These are phyloP conservation scores for Fonsecaea pedrosoi DNA, from an alignment of 2,329 filamentous ascomycete genomes.

Conservation along the genomic window DNA sequence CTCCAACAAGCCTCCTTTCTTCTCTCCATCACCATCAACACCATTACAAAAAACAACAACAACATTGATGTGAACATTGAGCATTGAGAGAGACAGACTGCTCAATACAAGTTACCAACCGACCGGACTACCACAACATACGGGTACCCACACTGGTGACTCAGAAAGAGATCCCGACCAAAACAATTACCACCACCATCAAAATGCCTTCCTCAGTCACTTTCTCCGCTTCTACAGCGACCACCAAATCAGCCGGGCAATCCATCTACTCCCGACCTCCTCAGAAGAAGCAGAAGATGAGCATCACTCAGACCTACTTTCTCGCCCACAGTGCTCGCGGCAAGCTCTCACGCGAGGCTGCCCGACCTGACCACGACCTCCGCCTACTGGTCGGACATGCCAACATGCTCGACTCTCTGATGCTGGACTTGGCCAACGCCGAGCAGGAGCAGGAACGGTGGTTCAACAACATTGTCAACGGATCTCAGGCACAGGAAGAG, in stretches of 20 bases:
- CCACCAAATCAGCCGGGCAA: constrained; percentile 31
- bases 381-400: constrained; percentile 95
- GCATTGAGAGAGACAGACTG: constrained; percentile 16
- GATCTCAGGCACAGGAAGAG: constrained; percentile 70
- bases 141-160: constrained; percentile 30
- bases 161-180: constrained; percentile 23
- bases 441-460: constrained; percentile 95
- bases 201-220: constrained; percentile 42
- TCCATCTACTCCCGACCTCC: constrained; percentile 41
- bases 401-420: constrained; percentile 95
- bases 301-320: constrained; percentile 97
- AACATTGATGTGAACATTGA: constrained; percentile 18
- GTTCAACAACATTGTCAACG: constrained; percentile 95
- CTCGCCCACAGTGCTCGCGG: constrained; percentile 94
- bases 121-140: constrained; percentile 12
- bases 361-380: constrained; percentile 89
- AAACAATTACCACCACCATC: constrained; percentile 23
- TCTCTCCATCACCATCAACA: constrained; percentile 25
- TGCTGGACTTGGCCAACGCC: constrained; percentile 88
- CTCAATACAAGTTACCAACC: constrained; percentile 2
- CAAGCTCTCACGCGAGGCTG: constrained; percentile 94
- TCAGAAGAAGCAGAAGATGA: constrained; percentile 76
- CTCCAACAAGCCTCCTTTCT: constrained; percentile 20
- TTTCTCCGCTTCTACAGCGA: constrained; percentile 36
- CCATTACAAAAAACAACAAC: constrained; percentile 15